A percentile compares a stretch with the other conserved stretches of the same genome.
These are phyloP conservation scores for Podospora bellae-mahoneyi DNA, from an alignment of 495 filamentous ascomycete species.

Conservation along the genomic window DNA sequence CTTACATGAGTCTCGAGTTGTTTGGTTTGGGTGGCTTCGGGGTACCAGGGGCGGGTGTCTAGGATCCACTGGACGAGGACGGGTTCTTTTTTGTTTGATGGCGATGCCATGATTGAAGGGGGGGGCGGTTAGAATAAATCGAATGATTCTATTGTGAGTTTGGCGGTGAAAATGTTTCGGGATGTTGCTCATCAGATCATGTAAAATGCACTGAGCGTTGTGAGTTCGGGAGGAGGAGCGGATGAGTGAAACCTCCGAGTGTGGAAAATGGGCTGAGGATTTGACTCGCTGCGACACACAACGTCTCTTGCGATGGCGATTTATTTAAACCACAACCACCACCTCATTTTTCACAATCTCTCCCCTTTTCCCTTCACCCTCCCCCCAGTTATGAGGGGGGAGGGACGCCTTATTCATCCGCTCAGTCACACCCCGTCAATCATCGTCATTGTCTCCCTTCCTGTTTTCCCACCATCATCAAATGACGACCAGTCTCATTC, in stretches of 20 bases:
- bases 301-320: not conserved
- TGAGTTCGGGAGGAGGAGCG: not conserved
- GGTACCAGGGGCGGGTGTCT: constrained; percentile 46
- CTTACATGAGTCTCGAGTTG: constrained; percentile 42
- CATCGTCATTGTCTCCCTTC: not conserved
- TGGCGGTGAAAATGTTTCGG: constrained; percentile 3
- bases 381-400: not conserved
- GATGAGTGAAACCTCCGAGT: constrained; percentile 6
- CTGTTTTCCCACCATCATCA: not conserved
- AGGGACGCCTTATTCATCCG: not conserved
- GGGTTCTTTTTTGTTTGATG: constrained; percentile 5
- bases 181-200: constrained; percentile 9
- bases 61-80: constrained; percentile 45
- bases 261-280: not conserved
- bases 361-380: not conserved
- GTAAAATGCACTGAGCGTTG: not conserved
- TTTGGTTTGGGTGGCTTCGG: constrained; percentile 37
- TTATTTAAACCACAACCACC: not conserved
- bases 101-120: constrained; percentile 11
- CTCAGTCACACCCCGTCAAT: not conserved
- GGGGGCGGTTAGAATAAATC: constrained; percentile 8
- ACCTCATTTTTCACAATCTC: not conserved
- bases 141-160: constrained; percentile 5
- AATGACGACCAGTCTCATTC: not conserved
- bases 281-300: constrained; percentile 2